These are phyloP conservation scores for Coemansia aciculifera DNA, from an alignment of 192 early-diverging fungal species.

Conservation along the genomic window DNA sequence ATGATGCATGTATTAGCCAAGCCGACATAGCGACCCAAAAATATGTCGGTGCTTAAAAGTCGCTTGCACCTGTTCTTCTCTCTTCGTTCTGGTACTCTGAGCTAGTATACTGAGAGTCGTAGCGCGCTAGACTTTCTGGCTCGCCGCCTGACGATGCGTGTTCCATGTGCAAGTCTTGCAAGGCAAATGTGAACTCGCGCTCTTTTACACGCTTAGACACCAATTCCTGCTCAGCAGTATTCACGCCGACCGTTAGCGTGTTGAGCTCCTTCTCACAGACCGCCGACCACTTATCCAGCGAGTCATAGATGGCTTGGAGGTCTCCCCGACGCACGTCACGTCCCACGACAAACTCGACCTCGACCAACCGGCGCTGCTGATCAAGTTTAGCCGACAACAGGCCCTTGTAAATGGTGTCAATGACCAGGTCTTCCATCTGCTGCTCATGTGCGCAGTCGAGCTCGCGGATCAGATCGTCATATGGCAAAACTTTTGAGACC, in stretches of 20 bases:
- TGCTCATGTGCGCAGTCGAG: conserved; percentile 36
- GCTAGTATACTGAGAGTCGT: conserved; percentile 45
- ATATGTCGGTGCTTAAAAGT: neutral
- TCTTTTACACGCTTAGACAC: conserved; percentile 14
- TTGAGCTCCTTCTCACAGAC: conserved; percentile 30
- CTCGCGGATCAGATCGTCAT: conserved; percentile 32
- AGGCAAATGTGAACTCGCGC: conserved; percentile 28
- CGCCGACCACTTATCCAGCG: conserved; percentile 31
- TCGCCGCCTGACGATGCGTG: neutral
- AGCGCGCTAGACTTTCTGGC: conserved; percentile 9
- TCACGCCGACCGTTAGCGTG: conserved; percentile 17
- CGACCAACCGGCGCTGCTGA: conserved; percentile 43
- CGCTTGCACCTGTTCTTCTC: conserved; percentile 12
- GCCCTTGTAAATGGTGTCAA: conserved; percentile 45
- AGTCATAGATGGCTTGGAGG: conserved; percentile 26
- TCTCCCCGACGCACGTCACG: conserved; percentile 43
- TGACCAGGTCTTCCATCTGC: conserved; percentile 49
- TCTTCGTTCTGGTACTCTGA: conserved; percentile 44
- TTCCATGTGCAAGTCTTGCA: conserved; percentile 28
- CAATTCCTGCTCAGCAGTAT: conserved; percentile 13
- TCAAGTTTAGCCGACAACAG: conserved; percentile 46
- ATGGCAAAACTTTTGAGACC: conserved; percentile 24
- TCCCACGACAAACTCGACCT: conserved; percentile 43
- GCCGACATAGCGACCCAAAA: neutral
- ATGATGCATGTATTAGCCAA: neutral